Evolutionary conservation across 306 rosid species (phyloP).

Genomic region (Rubus parviflorus): DNA sequence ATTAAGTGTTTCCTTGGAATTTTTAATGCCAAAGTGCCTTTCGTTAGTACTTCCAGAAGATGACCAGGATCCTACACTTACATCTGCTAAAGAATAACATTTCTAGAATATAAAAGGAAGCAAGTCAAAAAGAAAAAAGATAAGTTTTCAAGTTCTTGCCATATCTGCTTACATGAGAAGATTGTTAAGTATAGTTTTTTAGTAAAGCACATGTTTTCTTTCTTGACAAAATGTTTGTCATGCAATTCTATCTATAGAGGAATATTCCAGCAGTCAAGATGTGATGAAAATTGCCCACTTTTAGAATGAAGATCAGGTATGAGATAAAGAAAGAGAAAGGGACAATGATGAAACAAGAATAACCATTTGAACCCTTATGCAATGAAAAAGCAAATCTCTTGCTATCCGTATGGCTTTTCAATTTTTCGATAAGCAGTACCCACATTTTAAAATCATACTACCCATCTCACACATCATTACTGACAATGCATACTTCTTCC

Average conservation of each 20-base stretch:
- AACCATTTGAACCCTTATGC: not conserved
- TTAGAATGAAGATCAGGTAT: too few species aligned
- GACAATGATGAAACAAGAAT: not conserved
- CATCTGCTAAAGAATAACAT: not conserved
- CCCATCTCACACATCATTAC: too few species aligned
- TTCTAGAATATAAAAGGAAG: not conserved
- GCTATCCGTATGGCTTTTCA: too few species aligned
- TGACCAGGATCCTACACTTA: not conserved
- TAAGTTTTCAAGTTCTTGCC: not conserved
- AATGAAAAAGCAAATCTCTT: not conserved
- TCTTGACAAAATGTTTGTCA: not conserved
- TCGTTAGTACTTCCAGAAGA: not conserved
- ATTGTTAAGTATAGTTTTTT: not conserved
- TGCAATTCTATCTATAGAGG: not conserved
- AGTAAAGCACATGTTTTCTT: too few species aligned
- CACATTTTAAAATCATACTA: too few species aligned
- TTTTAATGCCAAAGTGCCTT: not conserved
- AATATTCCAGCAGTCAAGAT: too few species aligned
- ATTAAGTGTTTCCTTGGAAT: not conserved
- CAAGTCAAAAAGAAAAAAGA: not conserved
- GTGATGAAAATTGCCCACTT: too few species aligned
- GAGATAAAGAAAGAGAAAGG: not conserved
- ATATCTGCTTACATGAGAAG: not conserved
- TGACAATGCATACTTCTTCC: too few species aligned
- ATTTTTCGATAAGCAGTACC: too few species aligned